Base-by-base conservation (phyloP, 2,329 filamentous ascomycete species). In the Claviceps quebecensis region DNA sequence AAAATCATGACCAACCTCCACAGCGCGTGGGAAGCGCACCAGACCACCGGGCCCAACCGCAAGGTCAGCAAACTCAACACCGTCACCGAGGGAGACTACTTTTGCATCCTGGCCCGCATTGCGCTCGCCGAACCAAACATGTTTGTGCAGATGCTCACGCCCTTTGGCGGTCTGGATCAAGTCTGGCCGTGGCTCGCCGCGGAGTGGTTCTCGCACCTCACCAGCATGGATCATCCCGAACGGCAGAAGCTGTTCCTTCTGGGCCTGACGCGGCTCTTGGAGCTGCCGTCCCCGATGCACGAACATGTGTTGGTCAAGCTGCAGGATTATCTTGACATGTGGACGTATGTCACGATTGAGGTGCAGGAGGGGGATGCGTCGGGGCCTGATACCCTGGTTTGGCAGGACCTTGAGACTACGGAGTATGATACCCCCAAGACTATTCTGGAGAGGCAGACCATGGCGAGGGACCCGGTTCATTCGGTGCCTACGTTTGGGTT, bases 61-160 rank as follows among this genome's bases (percentile, higher is more conserved):
- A 85, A 77, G 57, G 73, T 79, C 19, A 77, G 82, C 41, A 78
- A 80, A 34, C 77, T 96, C 37, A 84, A 84, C 58, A 80, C 82
- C 13, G 76, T 89, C 11, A 83, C 86, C 1, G 82, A 95, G 61
- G 86, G 86, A 0, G 87, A 95, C 62, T 95, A 95, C 64, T 85
- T 95, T 61, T 78, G 81, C 4, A 81, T 97, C 2, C 74, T 98
- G 2, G 83, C 87, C 2, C 84, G 90, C 1, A 76, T 97, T 16
- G 79, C 83, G 0, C 69, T 95, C 2, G 81, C 83, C 1, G 84
- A 85, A 39, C 87, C 90, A 1, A 67, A 68, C 2, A 71, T 86
- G 2, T 84, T 95, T 57, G 70, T 83, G 4, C 72, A 77, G 17
- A 70, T 81, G 65, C 65, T 84, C 17, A 65, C 66, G 17, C 67